These are phyloP conservation scores for Abrus pulchellus DNA, from an alignment of 306 rosid genomes.

Conservation along the genomic window DNA sequence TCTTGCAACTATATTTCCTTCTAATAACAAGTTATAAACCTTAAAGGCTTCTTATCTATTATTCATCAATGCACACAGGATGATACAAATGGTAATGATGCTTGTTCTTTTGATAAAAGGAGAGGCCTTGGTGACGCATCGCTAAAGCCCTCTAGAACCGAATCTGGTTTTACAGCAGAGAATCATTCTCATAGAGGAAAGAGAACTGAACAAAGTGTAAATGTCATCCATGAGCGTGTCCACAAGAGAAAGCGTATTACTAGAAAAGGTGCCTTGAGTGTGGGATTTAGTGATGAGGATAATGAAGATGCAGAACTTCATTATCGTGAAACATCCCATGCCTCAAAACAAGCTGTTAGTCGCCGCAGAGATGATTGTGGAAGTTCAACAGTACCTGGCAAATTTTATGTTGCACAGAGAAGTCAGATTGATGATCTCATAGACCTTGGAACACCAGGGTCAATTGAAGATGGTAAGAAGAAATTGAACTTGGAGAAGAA, in stretches of 20 bases:
- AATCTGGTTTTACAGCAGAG: constrained; percentile 3
- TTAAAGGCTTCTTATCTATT: constrained; percentile 30
- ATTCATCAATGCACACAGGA: constrained; percentile 25
- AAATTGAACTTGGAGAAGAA: constrained; percentile 42
- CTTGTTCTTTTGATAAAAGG: constrained; percentile 22
- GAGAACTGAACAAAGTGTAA: neutral
- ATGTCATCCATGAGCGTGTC: constrained; percentile 11
- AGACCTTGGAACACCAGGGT: constrained; percentile 30
- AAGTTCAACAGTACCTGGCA: too few relatives aligned
- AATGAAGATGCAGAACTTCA: constrained; percentile 36
- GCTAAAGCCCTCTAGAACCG: constrained; percentile 5
- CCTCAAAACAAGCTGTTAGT: too few relatives aligned
- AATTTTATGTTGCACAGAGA: too few relatives aligned
- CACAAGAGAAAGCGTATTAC: constrained; percentile 22
- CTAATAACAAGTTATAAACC: neutral
- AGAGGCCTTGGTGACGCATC: neutral
- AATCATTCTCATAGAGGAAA: constrained; percentile 22
- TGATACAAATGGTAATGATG: neutral
- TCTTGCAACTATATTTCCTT: neutral
- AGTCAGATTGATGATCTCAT: neutral
- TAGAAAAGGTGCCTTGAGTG: constrained; percentile 18
- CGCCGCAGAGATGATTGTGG: too few relatives aligned
- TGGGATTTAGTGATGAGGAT: constrained; percentile 33
- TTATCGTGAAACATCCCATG: neutral
- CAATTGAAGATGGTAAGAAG: constrained; percentile 41